These are phyloP conservation scores for Pichia cactophila DNA, from an alignment of 1,139 yeast species.

Conservation along the genomic window DNA sequence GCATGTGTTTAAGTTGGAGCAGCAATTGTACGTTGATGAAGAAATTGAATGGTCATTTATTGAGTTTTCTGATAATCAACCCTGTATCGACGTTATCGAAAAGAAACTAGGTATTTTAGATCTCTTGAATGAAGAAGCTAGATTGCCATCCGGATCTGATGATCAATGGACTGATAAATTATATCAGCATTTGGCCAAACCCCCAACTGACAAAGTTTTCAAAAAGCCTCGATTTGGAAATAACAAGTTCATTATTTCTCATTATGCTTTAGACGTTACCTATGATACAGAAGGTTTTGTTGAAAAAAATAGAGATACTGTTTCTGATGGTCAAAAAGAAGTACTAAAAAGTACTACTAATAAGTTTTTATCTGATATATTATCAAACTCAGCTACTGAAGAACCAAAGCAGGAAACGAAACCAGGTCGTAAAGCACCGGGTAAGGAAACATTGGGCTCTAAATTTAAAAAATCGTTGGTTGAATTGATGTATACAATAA, in stretches of 20 bases:
- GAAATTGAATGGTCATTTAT: slow-evolving; percentile 96
- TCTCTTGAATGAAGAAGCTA: slow-evolving; percentile 87
- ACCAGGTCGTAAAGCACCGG: slow-evolving; percentile 38
- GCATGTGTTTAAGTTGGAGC: slow-evolving; percentile 94
- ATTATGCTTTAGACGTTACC: slow-evolving; percentile 90
- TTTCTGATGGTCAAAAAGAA: slow-evolving; percentile 90
- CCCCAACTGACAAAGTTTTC: slow-evolving; percentile 72
- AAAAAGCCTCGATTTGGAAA: slow-evolving; percentile 94
- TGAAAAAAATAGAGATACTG: slow-evolving; percentile 95
- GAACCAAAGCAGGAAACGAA: slow-evolving; percentile 38
- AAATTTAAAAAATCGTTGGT: slow-evolving; percentile 88
- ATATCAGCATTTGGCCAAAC: slow-evolving; percentile 76
- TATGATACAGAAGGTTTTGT: slow-evolving; percentile 93
- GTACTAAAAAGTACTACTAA: slow-evolving; percentile 68
- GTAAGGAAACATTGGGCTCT: slow-evolving; percentile 91
- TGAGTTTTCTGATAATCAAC: slow-evolving; percentile 94
- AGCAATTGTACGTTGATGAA: slow-evolving; percentile 87
- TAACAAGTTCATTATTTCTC: slow-evolving; percentile 82
- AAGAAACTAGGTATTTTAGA: slow-evolving; percentile 82
- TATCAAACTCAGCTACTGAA: slow-evolving; percentile 54
- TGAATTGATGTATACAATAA: slow-evolving; percentile 86
- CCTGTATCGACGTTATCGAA: slow-evolving; percentile 91
- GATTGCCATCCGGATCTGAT: slow-evolving; percentile 91
- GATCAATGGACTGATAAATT: slow-evolving; percentile 88
- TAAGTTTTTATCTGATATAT: slow-evolving; percentile 52